Evolutionary conservation across 306 rosid genomes (phyloP).

Genomic region (Castanopsis chinensis): DNA sequence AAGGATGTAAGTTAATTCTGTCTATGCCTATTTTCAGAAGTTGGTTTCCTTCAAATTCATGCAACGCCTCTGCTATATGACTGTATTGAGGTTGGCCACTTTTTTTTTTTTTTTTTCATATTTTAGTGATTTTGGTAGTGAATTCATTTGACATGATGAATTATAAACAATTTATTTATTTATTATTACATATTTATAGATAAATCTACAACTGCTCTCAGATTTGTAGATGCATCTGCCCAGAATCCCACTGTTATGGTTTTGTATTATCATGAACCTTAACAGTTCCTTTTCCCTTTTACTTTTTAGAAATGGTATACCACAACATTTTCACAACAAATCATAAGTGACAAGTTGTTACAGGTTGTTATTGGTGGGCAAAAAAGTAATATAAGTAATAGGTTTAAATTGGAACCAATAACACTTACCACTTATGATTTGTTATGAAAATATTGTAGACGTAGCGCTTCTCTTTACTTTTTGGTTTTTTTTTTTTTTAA

Average conservation of each 20-base stretch:
- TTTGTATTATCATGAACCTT: neutral
- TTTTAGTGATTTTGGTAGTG: neutral
- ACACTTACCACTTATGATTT: no score
- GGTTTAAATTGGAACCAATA: no score
- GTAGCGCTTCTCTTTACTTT: neutral
- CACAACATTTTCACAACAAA: no score
- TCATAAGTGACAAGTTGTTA: no score
- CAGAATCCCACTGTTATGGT: neutral
- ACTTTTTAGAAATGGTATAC: neutral
- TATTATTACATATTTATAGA: neutral
- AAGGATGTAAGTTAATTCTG: slow-evolving; percentile 4
- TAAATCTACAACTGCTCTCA: neutral
- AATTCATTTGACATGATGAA: neutral
- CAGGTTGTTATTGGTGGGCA: accelerated
- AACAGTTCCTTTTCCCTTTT: neutral
- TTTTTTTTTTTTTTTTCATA: neutral
- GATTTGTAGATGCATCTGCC: neutral
- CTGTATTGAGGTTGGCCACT: neutral
- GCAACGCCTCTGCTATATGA: neutral
- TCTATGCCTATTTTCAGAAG: neutral
- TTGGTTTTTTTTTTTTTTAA: neutral
- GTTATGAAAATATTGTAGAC: accelerated
- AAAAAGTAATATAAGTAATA: no score
- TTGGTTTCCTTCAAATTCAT: neutral
- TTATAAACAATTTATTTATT: neutral